Evolutionary conservation across 225 moss, liverwort and hornwort genomes (phyloP), one percentile per base, ranked within the genome.

Genomic region (Sphagnum tenellum): DNA sequence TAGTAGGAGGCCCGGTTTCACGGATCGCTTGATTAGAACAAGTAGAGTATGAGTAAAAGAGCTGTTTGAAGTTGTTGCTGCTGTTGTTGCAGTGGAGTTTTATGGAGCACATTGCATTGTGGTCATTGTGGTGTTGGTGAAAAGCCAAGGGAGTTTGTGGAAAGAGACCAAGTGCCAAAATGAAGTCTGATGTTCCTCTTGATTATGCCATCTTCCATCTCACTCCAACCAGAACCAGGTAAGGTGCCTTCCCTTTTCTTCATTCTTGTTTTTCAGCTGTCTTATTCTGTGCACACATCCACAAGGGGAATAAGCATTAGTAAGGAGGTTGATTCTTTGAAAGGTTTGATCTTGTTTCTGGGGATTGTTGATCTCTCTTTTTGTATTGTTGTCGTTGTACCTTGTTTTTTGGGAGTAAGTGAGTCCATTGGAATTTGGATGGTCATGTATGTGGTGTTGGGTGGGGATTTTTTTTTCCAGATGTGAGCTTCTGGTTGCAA

Each of bases 191-290:
- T 44, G 82, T 80, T 69, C 83, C 76, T 72, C 80, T 87, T 59
- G 86, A 87, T 73, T 87, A 72, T 70, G 86, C 83, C 61, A 72
- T 87, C 13, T 87, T 87, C 56, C 86, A 87, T 80, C 86, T 87
- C 75, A 87, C 86, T 45, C 86, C 86, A 2, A 87, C 86, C 46
- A 70, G 86, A 69, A 87, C 86, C 65, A 82, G 86, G 86, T 87
- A 71, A 55, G 71, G 6, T 29, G 29, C 55, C 11, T 13, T 29
- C 4, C 14, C 47, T 10, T 5, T 59, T 46, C 9, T 57, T 45
- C n/a, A 50, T 48, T 57, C n/a, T 9, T 8, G 62, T 50, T 63
- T 69, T 8, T 46, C 2, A 14, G 50, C 29, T 54, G 29, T 5
- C 29, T 49, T 46, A 57, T 12, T 50, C 29, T 45, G 13, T 65